Conservation (phyloP, 768 basidiomycete species). For the Macrolepiota albuminosa region DNA sequence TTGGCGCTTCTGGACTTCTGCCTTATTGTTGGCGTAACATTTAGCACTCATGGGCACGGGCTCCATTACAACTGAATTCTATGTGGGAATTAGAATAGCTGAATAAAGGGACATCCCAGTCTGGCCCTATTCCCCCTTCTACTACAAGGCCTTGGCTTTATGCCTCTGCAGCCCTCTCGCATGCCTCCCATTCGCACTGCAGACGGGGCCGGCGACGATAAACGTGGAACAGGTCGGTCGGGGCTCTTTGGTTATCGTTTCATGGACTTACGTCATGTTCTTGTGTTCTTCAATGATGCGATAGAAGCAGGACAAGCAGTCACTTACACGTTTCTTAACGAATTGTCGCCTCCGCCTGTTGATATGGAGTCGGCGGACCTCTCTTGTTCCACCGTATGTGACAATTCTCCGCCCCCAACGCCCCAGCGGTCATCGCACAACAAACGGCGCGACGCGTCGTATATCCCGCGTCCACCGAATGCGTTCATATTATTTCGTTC, state of each 20-base stretch:
- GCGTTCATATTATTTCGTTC: conserved; percentile 85
- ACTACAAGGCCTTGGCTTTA: not conserved
- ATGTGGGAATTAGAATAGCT: conserved; percentile 1
- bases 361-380: not conserved
- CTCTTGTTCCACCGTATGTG: not conserved
- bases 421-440: conserved; percentile 42
- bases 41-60: not conserved
- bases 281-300: no score
- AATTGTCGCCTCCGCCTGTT: conserved; percentile 42
- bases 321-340: conserved; percentile 61
- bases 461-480: conserved; percentile 82
- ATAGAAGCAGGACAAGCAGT: conserved; percentile 10
- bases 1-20: not conserved
- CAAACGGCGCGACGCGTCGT: conserved; percentile 63
- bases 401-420: conserved; percentile 14
- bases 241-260: not conserved
- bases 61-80: not conserved
- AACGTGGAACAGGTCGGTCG: not conserved
- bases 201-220: not conserved
- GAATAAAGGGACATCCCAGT: conserved; percentile 1
- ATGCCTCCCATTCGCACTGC: not conserved
- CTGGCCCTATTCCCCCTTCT: not conserved
- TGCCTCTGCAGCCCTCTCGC: not conserved
- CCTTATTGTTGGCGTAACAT: not conserved
- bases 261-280: not conserved